phyloP scores from a whole-genome alignment of 306 rosid genomes.

The Trifolium repens region DNA sequence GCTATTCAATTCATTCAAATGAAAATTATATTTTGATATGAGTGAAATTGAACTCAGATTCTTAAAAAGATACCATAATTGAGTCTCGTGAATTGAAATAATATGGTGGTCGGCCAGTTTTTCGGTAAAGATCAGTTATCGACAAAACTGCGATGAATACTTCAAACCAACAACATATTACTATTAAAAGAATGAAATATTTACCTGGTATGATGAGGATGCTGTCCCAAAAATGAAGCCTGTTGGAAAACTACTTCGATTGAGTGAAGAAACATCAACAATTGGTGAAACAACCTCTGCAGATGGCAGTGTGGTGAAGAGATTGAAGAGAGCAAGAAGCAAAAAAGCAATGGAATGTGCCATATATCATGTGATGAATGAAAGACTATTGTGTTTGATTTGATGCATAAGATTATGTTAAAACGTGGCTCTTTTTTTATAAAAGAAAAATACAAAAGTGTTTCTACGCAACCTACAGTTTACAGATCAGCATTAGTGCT shows the following conservation, averaged over 20 bases:
- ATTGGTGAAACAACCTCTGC: conserved; percentile 18
- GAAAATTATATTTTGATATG: background rate
- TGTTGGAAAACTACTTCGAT: conserved; percentile 10
- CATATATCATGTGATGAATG: conserved; percentile 9
- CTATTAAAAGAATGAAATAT: background rate
- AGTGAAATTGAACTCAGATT: background rate
- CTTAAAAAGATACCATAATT: too few species aligned
- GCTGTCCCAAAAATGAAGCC: conserved; percentile 41
- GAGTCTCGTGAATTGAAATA: background rate
- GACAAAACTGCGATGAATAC: background rate
- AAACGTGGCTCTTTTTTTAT: background rate
- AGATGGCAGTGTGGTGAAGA: background rate
- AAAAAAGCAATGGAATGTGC: background rate
- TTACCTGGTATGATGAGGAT: conserved; percentile 39
- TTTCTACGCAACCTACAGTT: background rate
- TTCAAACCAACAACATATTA: background rate
- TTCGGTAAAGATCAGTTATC: background rate
- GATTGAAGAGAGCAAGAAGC: background rate
- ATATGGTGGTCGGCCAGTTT: background rate
- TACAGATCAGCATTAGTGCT: background rate
- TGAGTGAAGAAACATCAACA: conserved; percentile 39
- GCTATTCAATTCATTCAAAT: background rate
- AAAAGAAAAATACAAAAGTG: background rate
- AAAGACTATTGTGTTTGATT: background rate
- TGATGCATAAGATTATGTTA: background rate